phyloP scores from a whole-genome alignment of 2,329 filamentous ascomycete species.

The Aureobasidium sp. region DNA sequence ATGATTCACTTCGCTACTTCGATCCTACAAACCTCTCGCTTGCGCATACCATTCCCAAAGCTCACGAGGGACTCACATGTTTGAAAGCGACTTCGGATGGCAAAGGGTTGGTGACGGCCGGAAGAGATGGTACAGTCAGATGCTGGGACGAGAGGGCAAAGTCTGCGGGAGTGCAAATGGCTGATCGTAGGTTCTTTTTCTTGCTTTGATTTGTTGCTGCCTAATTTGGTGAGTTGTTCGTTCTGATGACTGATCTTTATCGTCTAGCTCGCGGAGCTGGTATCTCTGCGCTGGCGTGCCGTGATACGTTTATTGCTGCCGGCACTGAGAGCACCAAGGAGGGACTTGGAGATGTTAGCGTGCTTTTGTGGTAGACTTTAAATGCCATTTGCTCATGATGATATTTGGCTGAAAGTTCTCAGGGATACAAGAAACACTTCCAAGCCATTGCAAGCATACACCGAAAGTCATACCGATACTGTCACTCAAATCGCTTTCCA shows the following conservation, averaged over 20 bases:
- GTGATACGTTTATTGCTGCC: constrained; percentile 56
- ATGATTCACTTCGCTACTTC: constrained; percentile 62
- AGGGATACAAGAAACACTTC: constrained; percentile 37
- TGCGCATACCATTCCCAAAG: constrained; percentile 40
- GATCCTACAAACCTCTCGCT: constrained; percentile 51
- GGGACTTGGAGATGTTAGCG: constrained; percentile 32
- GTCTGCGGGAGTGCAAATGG: constrained; percentile 30
- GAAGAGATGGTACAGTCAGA: constrained; percentile 60
- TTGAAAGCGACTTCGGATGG: constrained; percentile 41
- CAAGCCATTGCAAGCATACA: constrained; percentile 32
- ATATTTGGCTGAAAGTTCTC: background rate
- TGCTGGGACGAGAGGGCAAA: constrained; percentile 56
- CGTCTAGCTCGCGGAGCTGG: constrained; percentile 34
- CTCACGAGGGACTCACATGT: constrained; percentile 55
- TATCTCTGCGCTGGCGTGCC: constrained; percentile 60
- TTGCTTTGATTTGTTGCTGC: background rate
- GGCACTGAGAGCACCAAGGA: constrained; percentile 55
- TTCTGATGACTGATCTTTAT: background rate
- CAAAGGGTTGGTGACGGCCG: constrained; percentile 56
- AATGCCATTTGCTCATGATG: background rate
- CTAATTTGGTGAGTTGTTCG: background rate
- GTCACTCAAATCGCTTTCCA: constrained; percentile 49
- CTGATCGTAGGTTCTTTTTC: constrained; percentile 9
- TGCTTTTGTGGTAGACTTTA: constrained; percentile 24
- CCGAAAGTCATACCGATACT: constrained; percentile 49